phyloP scores from a whole-genome alignment of 2,329 filamentous ascomycete species.

The Penicillium sp. region DNA sequence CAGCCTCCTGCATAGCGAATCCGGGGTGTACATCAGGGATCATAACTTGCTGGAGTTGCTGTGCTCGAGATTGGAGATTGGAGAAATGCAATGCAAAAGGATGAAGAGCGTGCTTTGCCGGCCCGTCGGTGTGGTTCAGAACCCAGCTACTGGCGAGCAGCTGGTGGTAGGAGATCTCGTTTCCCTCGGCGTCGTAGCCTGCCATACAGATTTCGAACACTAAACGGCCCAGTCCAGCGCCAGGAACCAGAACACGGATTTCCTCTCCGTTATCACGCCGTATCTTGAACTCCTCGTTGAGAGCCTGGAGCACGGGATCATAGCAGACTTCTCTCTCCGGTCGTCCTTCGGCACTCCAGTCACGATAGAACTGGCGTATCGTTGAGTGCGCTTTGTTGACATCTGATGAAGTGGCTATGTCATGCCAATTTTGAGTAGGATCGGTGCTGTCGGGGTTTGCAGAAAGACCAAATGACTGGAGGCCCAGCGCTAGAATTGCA shows the following conservation, averaged over 20 bases:
- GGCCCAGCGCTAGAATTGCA: conserved; percentile 69
- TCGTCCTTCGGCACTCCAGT: conserved; percentile 81
- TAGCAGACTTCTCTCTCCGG: conserved; percentile 76
- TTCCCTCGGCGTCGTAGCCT: conserved; percentile 79
- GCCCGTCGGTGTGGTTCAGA: conserved; percentile 54
- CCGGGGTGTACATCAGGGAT: conserved; percentile 81
- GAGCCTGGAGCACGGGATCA: conserved; percentile 66
- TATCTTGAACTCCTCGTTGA: conserved; percentile 53
- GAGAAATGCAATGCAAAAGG: conserved; percentile 89
- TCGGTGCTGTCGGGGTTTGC: conserved; percentile 38
- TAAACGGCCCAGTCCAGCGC: conserved; percentile 81
- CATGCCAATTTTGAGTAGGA: conserved; percentile 62
- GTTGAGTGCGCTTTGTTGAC: conserved; percentile 91
- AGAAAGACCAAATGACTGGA: conserved; percentile 65
- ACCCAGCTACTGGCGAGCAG: conserved; percentile 74
- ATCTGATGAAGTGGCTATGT: conserved; percentile 69
- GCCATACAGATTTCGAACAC: conserved; percentile 79
- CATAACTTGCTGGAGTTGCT: conserved; percentile 71
- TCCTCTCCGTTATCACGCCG: conserved; percentile 38
- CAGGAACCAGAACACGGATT: conserved; percentile 76
- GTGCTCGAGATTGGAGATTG: conserved; percentile 70
- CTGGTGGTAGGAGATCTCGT: conserved; percentile 96
- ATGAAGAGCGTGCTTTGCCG: conserved; percentile 69
- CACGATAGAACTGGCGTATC: conserved; percentile 87
- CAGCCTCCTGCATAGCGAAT: conserved; percentile 49